A percentile compares a stretch with the other conserved stretches of the same genome.
These are phyloP conservation scores for Malus hybrid DNA, from an alignment of 331 rosid genomes.

Conservation along the genomic window DNA sequence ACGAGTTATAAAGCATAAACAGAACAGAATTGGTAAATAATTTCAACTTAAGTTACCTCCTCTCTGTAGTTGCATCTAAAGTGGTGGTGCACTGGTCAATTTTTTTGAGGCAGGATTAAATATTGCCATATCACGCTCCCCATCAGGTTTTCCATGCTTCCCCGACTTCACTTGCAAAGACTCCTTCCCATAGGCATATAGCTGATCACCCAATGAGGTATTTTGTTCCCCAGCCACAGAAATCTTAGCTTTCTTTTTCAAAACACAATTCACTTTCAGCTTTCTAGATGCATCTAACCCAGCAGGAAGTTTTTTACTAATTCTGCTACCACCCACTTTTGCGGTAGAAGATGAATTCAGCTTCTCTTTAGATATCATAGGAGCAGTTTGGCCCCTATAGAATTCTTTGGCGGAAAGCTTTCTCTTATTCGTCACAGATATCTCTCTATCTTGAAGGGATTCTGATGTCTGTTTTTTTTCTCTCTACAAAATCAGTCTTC, in stretches of 20 bases:
- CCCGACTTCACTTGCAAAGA: constrained; percentile 18
- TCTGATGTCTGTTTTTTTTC: constrained; percentile 19
- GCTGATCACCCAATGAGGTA: constrained; percentile 34
- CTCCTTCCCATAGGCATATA: constrained; percentile 16
- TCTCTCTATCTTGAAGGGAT: constrained; percentile 19
- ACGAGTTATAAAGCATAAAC: not conserved
- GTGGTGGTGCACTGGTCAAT: constrained; percentile 18
- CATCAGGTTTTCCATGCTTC: constrained; percentile 24
- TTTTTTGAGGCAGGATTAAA: constrained; percentile 20
- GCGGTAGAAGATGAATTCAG: constrained; percentile 19
- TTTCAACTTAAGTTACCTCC: constrained; percentile 41
- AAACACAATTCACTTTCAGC: constrained; percentile 20
- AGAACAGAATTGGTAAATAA: not conserved
- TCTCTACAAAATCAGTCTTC: constrained; percentile 27
- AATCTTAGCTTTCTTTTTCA: constrained; percentile 20
- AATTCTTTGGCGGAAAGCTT: constrained; percentile 19
- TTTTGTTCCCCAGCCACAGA: constrained; percentile 16
- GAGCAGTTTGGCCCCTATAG: constrained; percentile 16
- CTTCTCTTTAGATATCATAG: constrained; percentile 22
- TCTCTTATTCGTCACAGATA: constrained; percentile 23
- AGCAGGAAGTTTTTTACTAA: constrained; percentile 15
- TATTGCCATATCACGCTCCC: constrained; percentile 10
- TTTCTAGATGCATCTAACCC: constrained; percentile 31
- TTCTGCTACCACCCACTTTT: constrained; percentile 22
- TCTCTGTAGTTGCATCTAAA: constrained; percentile 60